Evolutionary conservation across 2,329 filamentous ascomycete genomes (phyloP), one percentile per base, ranked within the genome.

Genomic region (Nothophaeocryptopus gaeumannii): DNA sequence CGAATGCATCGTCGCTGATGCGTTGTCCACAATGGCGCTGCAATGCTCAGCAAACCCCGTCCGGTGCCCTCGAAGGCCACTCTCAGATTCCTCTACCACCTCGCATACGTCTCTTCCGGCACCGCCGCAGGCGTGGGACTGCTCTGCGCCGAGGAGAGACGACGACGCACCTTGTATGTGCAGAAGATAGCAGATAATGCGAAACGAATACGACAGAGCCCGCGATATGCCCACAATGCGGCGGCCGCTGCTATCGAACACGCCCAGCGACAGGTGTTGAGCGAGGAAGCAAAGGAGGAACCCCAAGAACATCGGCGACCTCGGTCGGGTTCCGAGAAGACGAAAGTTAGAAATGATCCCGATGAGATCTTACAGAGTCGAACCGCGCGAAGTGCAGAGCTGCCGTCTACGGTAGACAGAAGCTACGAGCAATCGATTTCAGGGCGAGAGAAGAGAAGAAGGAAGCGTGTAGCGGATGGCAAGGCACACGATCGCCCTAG

Each of bases 71-170:
- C 68, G 13, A 62, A 60, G 46, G 65, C 58, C 29, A 64, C 67
- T 38, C 65, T 69, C 40, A 59, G 61, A 41, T 49, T 66, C 39
- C 63, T 71, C 36, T 66, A 66, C 50, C 67, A 70, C 50, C 66
- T 70, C 51, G 68, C 67, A 26, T 70, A 69, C 57, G 67, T 68
- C 45, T 67, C 66, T 11, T 70, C 67, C 35, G 68, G 68, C 31
- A 66, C 67, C n/a, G 67, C 62, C 7, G 62, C 63, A 5, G 67
- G 66, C 29, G 57, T 66, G 10, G 67, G 60, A 7, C 58, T 64
- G n/a, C 38, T 71, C 5, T 64, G 67, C 48, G 60, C 65, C 8
- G 68, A 71, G 51, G 67, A 70, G 55, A 58, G 66, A 34, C 54
- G 68, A 31, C 57, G 68, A 29, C 58, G 63, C 41, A 68, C 65